Percentiles rank a stretch among this genome's conserved stretches.
Evolutionary conservation across 139 green algal genomes (phyloP).

Genomic region (Closterium sp.): DNA sequence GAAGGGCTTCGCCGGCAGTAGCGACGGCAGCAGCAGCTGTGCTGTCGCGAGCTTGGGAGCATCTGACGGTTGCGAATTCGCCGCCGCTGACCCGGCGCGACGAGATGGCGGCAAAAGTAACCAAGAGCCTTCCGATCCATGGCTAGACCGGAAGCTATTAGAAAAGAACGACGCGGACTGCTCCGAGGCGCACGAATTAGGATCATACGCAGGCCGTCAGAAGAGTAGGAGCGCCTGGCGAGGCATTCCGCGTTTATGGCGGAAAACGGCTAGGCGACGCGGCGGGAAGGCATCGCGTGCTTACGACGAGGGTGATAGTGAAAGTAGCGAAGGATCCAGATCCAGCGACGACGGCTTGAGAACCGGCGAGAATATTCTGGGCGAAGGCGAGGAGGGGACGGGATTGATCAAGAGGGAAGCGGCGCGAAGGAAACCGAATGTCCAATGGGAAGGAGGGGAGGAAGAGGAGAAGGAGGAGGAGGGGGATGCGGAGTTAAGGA

Average conservation of each 20-base stretch:
- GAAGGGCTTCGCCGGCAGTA: background rate
- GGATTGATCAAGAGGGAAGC: background rate
- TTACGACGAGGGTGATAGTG: background rate
- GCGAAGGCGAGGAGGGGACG: background rate
- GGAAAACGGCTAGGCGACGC: background rate
- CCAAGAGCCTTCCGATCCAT: background rate
- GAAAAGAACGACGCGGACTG: background rate
- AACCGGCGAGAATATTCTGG: background rate
- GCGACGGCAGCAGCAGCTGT: background rate
- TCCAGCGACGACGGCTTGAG: background rate
- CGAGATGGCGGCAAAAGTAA: background rate
- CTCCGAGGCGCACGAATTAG: background rate
- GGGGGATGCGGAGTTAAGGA: background rate
- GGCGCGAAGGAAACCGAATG: background rate
- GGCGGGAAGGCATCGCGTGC: background rate
- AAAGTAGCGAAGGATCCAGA: background rate
- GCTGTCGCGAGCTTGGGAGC: background rate
- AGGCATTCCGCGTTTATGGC: background rate
- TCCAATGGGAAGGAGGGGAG: background rate
- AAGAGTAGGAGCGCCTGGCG: background rate
- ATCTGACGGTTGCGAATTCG: background rate
- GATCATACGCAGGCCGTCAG: background rate
- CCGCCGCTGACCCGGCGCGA: background rate
- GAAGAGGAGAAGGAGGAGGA: background rate
- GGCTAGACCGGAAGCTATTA: background rate